Evolutionary conservation across 2,329 filamentous ascomycete genomes (phyloP), one percentile per base, ranked within the genome.

Genomic region (Stylonectria norvegica): DNA sequence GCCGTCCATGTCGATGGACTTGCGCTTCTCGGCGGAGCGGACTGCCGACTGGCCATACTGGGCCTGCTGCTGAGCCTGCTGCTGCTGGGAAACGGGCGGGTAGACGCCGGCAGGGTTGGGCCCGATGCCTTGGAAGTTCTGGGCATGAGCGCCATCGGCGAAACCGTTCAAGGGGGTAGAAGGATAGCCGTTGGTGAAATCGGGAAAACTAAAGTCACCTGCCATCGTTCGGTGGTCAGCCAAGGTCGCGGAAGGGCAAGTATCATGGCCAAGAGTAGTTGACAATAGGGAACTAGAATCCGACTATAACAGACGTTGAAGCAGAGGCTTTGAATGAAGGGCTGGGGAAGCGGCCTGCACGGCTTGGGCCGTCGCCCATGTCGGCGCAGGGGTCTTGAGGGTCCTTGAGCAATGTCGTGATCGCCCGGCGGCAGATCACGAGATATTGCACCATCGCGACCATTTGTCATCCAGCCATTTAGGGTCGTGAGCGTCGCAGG

Each of bases 391-490:
- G 54, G 37, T 49, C 38, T 18, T 33, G 20, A 54, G 50, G 54
- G 54, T 36, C 48, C 38, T 18, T 33, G 20, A 27, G 36, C 40
- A 43, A 57, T 57, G 54, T 57, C 54, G 54, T 57, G 54, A 57
- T 57, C 47, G 45, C 43, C 45, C 35, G 15, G 36, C 44, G 47
- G 52, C 44, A 68, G 65, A 70, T 79, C 76, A 79, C 75, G 75
- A 69, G 76, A 63, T 75, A 80, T 81, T 71, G 74, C 77, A 74
- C 71, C 75, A 80, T 80, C 69, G 63, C 53, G 59, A 53, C 60
- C 61, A 71, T 70, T 72, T 69, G 67, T 66, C 64, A 66, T 44
- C 40, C 43, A 47, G 47, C 49, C 50, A 58, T 44, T 58, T 48
- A 52, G 42, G 56, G 45, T 48, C 42, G 47, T 43, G 38, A 43